These are phyloP conservation scores for Fusarium avenaceum DNA, from an alignment of 2,329 filamentous ascomycete genomes.

Conservation along the genomic window DNA sequence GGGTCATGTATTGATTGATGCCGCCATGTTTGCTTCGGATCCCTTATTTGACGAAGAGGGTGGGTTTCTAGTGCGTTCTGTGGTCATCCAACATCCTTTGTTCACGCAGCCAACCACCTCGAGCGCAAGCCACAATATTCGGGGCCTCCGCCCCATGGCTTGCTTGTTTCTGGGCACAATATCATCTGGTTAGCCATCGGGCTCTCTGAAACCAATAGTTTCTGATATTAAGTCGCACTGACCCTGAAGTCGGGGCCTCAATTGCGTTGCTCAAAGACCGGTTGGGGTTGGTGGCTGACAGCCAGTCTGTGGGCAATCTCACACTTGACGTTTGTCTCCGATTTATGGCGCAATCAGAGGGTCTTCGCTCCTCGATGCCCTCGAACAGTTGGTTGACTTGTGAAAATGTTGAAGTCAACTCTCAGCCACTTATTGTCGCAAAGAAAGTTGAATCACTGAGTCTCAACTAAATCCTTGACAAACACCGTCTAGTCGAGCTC, in stretches of 20 bases:
- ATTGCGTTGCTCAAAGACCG: neutral
- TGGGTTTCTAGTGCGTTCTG: neutral
- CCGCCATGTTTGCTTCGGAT: neutral
- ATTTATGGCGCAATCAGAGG: neutral
- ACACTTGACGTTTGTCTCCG: too few relatives aligned
- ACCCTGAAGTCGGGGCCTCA: neutral
- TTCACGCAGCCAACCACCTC: neutral
- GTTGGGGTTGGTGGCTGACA: too few relatives aligned
- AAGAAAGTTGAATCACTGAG: neutral
- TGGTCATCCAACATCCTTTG: neutral
- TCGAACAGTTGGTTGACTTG: neutral
- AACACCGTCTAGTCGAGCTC: neutral
- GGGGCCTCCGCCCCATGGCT: too few relatives aligned
- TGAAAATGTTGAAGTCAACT: neutral
- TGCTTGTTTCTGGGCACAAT: too few relatives aligned
- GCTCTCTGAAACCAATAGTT: too few relatives aligned
- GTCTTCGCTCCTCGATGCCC: neutral
- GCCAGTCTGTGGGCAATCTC: too few relatives aligned
- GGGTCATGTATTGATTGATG: neutral
- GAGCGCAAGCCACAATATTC: too few relatives aligned
- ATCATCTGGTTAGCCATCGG: too few relatives aligned
- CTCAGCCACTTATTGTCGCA: neutral
- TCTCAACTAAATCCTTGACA: neutral
- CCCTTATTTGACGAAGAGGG: neutral
- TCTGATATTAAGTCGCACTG: neutral